Evolutionary conservation across 192 early-diverging fungal genomes (phyloP).

Genomic region (Coemansia umbellata): DNA sequence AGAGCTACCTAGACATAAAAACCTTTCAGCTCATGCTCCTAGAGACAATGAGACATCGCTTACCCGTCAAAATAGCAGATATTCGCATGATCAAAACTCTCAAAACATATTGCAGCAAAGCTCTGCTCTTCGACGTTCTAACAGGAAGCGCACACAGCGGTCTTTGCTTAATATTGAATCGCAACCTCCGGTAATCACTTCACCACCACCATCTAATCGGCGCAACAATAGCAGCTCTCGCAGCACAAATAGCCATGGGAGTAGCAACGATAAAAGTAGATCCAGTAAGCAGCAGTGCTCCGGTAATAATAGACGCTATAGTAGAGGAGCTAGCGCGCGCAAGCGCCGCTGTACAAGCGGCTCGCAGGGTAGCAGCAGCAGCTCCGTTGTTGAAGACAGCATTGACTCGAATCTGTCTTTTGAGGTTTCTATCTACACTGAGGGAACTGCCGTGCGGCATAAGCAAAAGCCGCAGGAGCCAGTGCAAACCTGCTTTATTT

Average conservation of each 20-base stretch:
- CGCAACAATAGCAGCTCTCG: not conserved
- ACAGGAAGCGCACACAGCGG: not conserved
- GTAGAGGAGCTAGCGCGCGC: too few relatives aligned
- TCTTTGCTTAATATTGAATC: not conserved
- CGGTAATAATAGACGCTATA: too few relatives aligned
- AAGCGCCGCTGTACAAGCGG: slow-evolving; percentile 4
- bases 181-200: not conserved
- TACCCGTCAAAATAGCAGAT: too few relatives aligned
- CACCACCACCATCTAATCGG: not conserved
- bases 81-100: too few relatives aligned
- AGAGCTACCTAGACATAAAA: too few relatives aligned
- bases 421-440: slow-evolving; percentile 22
- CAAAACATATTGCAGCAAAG: too few relatives aligned
- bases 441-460: slow-evolving; percentile 15
- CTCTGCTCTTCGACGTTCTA: slow-evolving; percentile 1
- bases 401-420: slow-evolving; percentile 16
- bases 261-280: not conserved
- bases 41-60: too few relatives aligned
- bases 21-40: too few relatives aligned
- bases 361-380: slow-evolving; percentile 1
- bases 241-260: not conserved
- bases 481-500: slow-evolving; percentile 22
- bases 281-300: slow-evolving; percentile 1
- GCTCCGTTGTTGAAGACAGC: slow-evolving; percentile 1
- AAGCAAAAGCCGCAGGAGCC: not conserved